A percentile compares a stretch with the other conserved stretches of the same genome.
phyloP scores from a whole-genome alignment of 768 basidiomycete genomes.

The Fistulinella prunicolor region DNA sequence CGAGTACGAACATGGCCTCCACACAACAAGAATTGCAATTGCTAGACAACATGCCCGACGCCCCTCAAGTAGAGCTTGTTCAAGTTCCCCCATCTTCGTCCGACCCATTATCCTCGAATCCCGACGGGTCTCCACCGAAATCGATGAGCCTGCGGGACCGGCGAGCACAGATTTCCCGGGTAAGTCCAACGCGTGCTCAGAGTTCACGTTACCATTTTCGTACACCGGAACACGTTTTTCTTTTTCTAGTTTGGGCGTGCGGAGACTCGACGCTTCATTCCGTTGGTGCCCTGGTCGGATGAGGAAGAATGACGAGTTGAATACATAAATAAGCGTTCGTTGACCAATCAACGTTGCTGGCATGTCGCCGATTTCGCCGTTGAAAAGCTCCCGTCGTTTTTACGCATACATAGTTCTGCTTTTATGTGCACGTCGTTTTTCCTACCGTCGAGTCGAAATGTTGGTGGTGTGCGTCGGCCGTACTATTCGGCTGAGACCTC shows the following conservation, averaged over 20 bases:
- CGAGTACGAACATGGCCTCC: not conserved
- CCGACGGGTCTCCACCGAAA: conserved; percentile 16
- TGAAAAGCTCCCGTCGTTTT: conserved; percentile 5
- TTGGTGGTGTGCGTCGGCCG: not conserved
- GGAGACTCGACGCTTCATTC: conserved; percentile 28
- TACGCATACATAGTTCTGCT: not conserved
- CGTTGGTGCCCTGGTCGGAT: conserved; percentile 32
- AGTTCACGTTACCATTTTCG: not conserved
- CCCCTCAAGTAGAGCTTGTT: not conserved
- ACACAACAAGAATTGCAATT: not conserved
- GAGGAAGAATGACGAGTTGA: conserved; percentile 22
- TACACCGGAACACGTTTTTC: not conserved
- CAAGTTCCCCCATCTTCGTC: not conserved
- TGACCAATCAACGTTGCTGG: conserved; percentile 15
- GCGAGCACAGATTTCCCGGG: conserved; percentile 28
- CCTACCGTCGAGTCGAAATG: not conserved
- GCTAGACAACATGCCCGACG: not conserved
- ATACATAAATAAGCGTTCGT: conserved; percentile 11
- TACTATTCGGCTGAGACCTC: not conserved
- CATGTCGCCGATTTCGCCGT: conserved; percentile 1
- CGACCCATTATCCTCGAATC: not conserved
- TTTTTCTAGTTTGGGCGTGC: conserved; percentile 23
- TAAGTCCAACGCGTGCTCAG: conserved; percentile 9
- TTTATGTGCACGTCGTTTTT: too few species aligned
- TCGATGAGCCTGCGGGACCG: conserved; percentile 33